Evolutionary conservation across 202 grass and related monocot species (phyloP).

Genomic region (Digitaria exilis): DNA sequence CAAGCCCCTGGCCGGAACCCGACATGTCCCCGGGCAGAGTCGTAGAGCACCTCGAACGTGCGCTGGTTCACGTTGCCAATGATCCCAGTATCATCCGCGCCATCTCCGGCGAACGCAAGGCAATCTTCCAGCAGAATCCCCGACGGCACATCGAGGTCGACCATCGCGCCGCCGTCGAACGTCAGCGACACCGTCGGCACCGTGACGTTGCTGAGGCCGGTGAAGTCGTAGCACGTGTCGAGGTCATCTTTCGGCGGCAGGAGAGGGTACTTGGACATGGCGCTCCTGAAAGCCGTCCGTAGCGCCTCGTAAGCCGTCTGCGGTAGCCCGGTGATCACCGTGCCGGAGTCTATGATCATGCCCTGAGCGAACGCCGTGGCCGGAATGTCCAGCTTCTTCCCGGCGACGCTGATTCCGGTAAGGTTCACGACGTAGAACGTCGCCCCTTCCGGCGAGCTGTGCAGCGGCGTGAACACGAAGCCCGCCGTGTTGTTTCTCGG

Average conservation of each 20-base stretch:
- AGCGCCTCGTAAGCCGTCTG: constrained; percentile 51
- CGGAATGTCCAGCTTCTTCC: constrained; percentile 36
- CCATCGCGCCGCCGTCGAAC: constrained; percentile 30
- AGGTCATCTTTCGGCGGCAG: constrained; percentile 32
- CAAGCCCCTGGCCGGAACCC: constrained; percentile 58
- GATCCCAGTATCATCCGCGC: not conserved
- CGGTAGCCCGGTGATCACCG: constrained; percentile 43
- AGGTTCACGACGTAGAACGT: constrained; percentile 66
- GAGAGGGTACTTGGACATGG: constrained; percentile 59
- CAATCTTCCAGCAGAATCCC: constrained; percentile 47
- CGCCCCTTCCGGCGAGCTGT: not conserved
- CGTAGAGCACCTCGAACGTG: constrained; percentile 62
- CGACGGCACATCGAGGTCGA: constrained; percentile 39
- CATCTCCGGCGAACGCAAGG: constrained; percentile 50
- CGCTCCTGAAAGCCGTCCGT: constrained; percentile 43
- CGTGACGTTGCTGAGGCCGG: constrained; percentile 26
- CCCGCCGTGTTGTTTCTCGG: not conserved
- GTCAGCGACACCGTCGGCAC: constrained; percentile 45
- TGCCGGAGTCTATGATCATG: constrained; percentile 63
- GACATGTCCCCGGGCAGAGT: constrained; percentile 7
- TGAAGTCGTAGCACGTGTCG: constrained; percentile 73
- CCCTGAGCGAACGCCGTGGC: constrained; percentile 18
- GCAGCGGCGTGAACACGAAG: constrained; percentile 49
- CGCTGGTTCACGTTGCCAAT: constrained; percentile 62
- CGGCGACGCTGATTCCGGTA: constrained; percentile 54